These are phyloP conservation scores for Thermothelomyces thermophilus DNA, from an alignment of 2,329 filamentous ascomycete species.

Conservation along the genomic window DNA sequence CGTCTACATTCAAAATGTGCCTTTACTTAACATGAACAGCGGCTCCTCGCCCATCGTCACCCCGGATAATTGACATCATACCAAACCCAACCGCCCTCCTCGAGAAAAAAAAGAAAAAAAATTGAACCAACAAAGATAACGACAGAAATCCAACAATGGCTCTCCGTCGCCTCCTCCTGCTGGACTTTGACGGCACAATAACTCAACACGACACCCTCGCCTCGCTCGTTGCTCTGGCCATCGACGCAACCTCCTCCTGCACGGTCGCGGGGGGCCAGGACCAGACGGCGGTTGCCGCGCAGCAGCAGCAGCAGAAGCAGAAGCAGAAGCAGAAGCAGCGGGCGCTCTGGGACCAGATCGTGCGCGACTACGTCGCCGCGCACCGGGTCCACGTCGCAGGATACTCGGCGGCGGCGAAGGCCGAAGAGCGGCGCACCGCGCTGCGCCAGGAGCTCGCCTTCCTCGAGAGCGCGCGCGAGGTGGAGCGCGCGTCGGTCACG, in stretches of 20 bases:
- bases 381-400: constrained; percentile 24
- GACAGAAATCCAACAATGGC: too few relatives aligned
- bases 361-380: constrained; percentile 41
- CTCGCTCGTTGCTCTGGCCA: constrained; percentile 39
- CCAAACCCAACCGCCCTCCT: too few relatives aligned
- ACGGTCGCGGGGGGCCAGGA: too few relatives aligned
- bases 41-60: too few relatives aligned
- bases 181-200: constrained; percentile 57
- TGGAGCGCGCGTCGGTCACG: constrained; percentile 42
- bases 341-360: constrained; percentile 31
- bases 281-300: too few relatives aligned
- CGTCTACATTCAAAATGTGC: too few relatives aligned
- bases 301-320: too few relatives aligned
- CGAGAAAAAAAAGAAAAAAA: too few relatives aligned
- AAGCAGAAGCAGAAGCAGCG: not conserved
- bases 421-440: constrained; percentile 33
- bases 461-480: constrained; percentile 36
- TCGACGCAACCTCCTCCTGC: constrained; percentile 26
- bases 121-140: too few relatives aligned
- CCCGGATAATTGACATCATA: too few relatives aligned
- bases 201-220: constrained; percentile 48
- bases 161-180: constrained; percentile 33
- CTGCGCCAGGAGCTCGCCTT: constrained; percentile 38
- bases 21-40: too few relatives aligned
- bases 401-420: constrained; percentile 28